These are phyloP conservation scores for Myriosclerotinia scirpicola DNA, from an alignment of 2,329 filamentous ascomycete species.

Conservation along the genomic window DNA sequence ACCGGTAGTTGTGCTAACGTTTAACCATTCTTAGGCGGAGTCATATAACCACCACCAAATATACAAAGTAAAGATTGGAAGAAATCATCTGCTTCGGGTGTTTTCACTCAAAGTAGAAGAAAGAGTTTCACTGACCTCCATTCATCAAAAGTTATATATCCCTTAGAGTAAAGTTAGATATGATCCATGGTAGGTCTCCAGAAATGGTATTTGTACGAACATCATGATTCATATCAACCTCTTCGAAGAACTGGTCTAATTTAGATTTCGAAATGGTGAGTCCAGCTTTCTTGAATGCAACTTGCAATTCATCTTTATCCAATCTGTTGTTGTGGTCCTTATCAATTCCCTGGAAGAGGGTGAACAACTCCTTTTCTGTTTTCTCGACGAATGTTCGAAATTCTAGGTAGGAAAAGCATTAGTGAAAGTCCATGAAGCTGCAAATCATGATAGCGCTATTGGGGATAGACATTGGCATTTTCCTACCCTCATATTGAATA, in stretches of 20 bases:
- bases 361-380: constrained; percentile 79
- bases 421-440: constrained; percentile 17
- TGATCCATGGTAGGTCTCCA: background rate
- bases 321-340: constrained; percentile 80
- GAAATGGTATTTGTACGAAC: constrained; percentile 27
- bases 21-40: background rate
- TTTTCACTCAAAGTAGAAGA: constrained; percentile 1
- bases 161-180: constrained; percentile 40
- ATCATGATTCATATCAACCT: constrained; percentile 88
- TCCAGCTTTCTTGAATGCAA: constrained; percentile 76
- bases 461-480: background rate
- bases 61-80: background rate
- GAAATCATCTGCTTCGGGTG: background rate
- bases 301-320: constrained; percentile 78
- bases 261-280: constrained; percentile 75
- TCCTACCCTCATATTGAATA: constrained; percentile 84
- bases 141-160: constrained; percentile 81
- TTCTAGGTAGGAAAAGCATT: constrained; percentile 54
- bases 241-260: constrained; percentile 80
- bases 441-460: background rate
- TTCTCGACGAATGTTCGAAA: constrained; percentile 85
- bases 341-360: constrained; percentile 85
- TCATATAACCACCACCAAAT: background rate
- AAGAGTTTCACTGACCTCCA: constrained; percentile 71
- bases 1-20: constrained; percentile 7